phyloP scores from a whole-genome alignment of 257 asterid species.

The Sherardia arvensis region DNA sequence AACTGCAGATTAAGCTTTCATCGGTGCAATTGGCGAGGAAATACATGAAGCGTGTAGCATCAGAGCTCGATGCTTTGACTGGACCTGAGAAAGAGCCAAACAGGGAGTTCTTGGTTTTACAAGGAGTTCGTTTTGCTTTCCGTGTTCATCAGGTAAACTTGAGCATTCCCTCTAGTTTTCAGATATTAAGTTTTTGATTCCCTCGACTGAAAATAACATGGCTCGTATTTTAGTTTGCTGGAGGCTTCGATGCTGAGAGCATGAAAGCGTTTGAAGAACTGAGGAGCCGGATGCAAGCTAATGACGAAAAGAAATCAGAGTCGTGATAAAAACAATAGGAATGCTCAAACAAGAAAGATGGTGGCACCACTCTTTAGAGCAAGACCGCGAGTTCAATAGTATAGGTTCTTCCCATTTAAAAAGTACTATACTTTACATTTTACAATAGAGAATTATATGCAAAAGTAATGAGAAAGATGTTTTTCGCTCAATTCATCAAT shows the following conservation, averaged over 20 bases:
- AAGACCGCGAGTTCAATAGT: neutral
- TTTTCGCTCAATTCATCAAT: neutral
- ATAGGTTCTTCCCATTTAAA: neutral
- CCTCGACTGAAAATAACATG: neutral
- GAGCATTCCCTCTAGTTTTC: neutral
- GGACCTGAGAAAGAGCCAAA: constrained; percentile 90
- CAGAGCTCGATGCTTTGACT: constrained; percentile 70
- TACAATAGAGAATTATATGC: too few species aligned
- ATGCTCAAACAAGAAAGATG: neutral
- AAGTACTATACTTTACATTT: neutral
- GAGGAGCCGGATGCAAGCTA: constrained; percentile 61
- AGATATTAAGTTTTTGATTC: neutral
- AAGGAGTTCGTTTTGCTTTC: constrained; percentile 96
- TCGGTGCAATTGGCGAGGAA: constrained; percentile 81
- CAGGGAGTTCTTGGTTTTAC: constrained; percentile 79
- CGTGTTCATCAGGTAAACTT: constrained; percentile 85
- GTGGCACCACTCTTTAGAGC: neutral
- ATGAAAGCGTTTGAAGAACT: constrained; percentile 97
- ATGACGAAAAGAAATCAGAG: constrained; percentile 38
- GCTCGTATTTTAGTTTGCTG: constrained; percentile 68
- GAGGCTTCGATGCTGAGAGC: constrained; percentile 97
- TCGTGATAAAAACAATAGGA: constrained; percentile 18
- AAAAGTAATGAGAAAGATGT: neutral
- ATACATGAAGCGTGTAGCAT: constrained; percentile 91
- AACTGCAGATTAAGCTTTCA: constrained; percentile 82